phyloP scores from a whole-genome alignment of 768 basidiomycete genomes.

The Russula sp. region DNA sequence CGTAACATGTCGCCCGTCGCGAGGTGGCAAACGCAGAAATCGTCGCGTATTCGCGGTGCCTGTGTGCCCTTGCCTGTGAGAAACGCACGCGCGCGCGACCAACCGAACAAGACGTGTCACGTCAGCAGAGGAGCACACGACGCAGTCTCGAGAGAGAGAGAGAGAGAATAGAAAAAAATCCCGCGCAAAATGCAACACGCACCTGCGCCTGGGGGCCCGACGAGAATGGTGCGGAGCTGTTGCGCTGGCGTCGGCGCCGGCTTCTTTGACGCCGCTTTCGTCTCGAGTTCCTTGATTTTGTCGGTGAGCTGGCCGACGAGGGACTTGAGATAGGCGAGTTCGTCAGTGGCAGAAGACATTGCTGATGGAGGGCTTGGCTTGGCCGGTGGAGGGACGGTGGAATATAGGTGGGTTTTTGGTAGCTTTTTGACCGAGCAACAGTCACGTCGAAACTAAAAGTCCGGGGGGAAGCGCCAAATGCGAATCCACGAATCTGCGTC shows the following conservation, averaged over 20 bases:
- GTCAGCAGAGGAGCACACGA: too few species aligned
- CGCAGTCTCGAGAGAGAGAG: not conserved
- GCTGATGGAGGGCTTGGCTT: conserved; percentile 7
- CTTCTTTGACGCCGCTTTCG: conserved; percentile 38
- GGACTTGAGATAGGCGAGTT: conserved; percentile 91
- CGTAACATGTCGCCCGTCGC: conserved; percentile 99
- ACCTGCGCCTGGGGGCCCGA: conserved; percentile 98
- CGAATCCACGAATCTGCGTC: too few species aligned
- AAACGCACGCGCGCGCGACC: not conserved
- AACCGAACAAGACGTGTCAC: not conserved
- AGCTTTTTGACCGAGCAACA: not conserved
- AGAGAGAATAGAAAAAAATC: not conserved
- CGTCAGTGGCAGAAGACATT: conserved; percentile 57
- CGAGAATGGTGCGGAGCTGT: conserved; percentile 83
- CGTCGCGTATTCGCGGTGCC: conserved; percentile 84
- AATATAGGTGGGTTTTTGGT: not conserved
- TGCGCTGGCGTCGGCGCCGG: conserved; percentile 49
- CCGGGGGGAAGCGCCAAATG: too few species aligned
- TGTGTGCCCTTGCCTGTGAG: conserved; percentile 92
- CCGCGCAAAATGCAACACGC: conserved; percentile 26
- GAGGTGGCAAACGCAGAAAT: conserved; percentile 95
- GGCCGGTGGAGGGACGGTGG: not conserved
- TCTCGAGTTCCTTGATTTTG: conserved; percentile 80
- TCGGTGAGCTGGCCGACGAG: conserved; percentile 86
- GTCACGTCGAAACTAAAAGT: too few species aligned